Conservation (phyloP, 768 basidiomycete species). For the Pilatotrama ljubarskyi region DNA sequence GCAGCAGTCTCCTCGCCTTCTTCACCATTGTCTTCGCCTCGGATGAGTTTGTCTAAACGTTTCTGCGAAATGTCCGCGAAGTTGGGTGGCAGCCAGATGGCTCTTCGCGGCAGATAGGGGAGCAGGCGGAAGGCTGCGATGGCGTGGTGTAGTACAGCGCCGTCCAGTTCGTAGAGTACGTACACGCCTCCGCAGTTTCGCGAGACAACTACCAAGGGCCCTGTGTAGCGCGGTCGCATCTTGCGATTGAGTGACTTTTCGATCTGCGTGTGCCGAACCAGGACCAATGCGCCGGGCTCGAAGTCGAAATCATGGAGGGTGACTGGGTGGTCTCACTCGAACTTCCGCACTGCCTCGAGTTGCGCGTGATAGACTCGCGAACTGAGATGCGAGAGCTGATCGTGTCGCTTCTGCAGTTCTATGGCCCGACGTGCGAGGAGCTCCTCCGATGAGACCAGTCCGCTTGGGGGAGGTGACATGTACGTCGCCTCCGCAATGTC, state of each 20-base stretch:
- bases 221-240: slow-evolving; percentile 10
- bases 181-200: slow-evolving; percentile 26
- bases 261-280: slow-evolving; percentile 30
- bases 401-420: not conserved
- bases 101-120: slow-evolving; percentile 18
- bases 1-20: not conserved
- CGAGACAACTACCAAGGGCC: slow-evolving; percentile 28
- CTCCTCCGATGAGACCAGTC: slow-evolving; percentile 8
- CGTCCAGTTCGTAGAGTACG: slow-evolving; percentile 29
- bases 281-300: slow-evolving; percentile 27
- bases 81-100: not conserved
- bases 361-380: slow-evolving; percentile 3
- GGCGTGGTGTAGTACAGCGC: slow-evolving; percentile 11
- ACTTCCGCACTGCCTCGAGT: slow-evolving; percentile 1
- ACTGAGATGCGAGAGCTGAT: not conserved
- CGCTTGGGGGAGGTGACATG: slow-evolving; percentile 5
- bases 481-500: slow-evolving; percentile 25
- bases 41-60: not conserved
- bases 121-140: slow-evolving; percentile 26
- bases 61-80: not conserved
- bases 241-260: slow-evolving; percentile 29
- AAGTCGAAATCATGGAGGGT: slow-evolving; percentile 27
- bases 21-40: not conserved
- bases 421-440: slow-evolving; percentile 5
- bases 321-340: slow-evolving; percentile 12